phyloP scores from a whole-genome alignment of 1,139 yeast species.

The Lipomyces yarrowii region DNA sequence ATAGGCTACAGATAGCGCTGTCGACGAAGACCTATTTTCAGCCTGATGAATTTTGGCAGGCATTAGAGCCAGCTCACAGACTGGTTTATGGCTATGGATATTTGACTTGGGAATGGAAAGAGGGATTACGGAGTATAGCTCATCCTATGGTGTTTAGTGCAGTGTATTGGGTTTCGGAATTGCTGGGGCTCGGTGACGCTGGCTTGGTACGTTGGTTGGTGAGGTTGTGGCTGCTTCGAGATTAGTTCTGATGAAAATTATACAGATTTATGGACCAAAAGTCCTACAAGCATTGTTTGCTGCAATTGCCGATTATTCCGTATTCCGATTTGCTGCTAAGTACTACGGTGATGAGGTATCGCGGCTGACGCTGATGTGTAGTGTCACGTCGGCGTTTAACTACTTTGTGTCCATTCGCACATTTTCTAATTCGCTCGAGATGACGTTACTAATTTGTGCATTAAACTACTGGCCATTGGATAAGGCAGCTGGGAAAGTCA shows the following conservation, averaged over 20 bases:
- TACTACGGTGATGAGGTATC: slow-evolving; percentile 48
- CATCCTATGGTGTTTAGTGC: slow-evolving; percentile 73
- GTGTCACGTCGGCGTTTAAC: slow-evolving; percentile 76
- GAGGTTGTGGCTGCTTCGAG: background rate
- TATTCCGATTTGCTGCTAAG: slow-evolving; percentile 52
- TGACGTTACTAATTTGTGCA: slow-evolving; percentile 69
- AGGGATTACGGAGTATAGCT: slow-evolving; percentile 70
- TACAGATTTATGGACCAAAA: slow-evolving; percentile 54
- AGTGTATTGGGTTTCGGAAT: slow-evolving; percentile 43
- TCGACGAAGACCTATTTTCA: slow-evolving; percentile 78
- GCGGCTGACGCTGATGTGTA: slow-evolving; percentile 51
- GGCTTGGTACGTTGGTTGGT: slow-evolving; percentile 41
- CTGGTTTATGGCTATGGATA: slow-evolving; percentile 79
- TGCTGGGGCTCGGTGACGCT: slow-evolving; percentile 41
- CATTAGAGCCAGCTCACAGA: slow-evolving; percentile 87
- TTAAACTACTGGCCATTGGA: slow-evolving; percentile 75
- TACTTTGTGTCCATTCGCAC: slow-evolving; percentile 82
- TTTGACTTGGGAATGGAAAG: slow-evolving; percentile 93
- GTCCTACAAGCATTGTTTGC: slow-evolving; percentile 70
- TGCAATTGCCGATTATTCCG: slow-evolving; percentile 66
- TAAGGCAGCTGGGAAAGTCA: slow-evolving; percentile 6
- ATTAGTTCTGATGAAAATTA: slow-evolving; percentile 21
- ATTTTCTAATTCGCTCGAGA: slow-evolving; percentile 83
- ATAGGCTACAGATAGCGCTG: slow-evolving; percentile 63
- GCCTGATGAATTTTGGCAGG: slow-evolving; percentile 94